A percentile compares a stretch with the other conserved stretches of the same genome.
Evolutionary conservation across 441 rosid species (phyloP).

Genomic region (Metrosideros polymorpha): DNA sequence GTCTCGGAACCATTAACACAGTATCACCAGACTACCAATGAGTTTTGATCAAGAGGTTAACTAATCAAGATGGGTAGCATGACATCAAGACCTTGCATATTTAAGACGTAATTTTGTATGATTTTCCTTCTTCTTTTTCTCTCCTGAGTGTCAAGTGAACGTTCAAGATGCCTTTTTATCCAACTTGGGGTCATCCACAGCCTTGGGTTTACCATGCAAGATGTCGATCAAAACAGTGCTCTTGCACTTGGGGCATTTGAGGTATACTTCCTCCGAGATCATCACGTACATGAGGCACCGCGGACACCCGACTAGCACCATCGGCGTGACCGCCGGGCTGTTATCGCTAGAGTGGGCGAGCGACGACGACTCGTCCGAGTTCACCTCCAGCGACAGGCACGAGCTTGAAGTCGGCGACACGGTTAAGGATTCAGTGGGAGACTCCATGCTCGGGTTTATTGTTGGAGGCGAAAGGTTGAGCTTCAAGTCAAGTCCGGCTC

Average conservation of each 20-base stretch:
- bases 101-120: neutral
- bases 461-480: neutral
- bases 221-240: neutral
- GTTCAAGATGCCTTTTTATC: neutral
- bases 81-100: neutral
- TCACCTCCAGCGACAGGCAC: neutral
- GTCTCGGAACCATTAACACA: neutral
- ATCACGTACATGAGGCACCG: neutral
- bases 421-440: neutral
- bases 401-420: neutral
- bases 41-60: no score
- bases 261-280: neutral
- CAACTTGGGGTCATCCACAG: neutral
- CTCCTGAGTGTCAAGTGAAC: neutral
- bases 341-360: neutral
- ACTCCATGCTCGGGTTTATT: neutral
- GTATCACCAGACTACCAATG: neutral
- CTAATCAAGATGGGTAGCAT: neutral
- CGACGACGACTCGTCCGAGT: neutral
- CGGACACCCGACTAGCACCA: neutral
- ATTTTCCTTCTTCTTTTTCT: neutral
- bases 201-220: neutral
- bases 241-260: neutral
- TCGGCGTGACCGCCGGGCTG: neutral
- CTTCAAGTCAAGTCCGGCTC: neutral